Percentiles rank a stretch among this genome's conserved stretches.
These are phyloP conservation scores for Neofusicoccum cordaticola DNA, from an alignment of 2,329 filamentous ascomycete species.

Conservation along the genomic window DNA sequence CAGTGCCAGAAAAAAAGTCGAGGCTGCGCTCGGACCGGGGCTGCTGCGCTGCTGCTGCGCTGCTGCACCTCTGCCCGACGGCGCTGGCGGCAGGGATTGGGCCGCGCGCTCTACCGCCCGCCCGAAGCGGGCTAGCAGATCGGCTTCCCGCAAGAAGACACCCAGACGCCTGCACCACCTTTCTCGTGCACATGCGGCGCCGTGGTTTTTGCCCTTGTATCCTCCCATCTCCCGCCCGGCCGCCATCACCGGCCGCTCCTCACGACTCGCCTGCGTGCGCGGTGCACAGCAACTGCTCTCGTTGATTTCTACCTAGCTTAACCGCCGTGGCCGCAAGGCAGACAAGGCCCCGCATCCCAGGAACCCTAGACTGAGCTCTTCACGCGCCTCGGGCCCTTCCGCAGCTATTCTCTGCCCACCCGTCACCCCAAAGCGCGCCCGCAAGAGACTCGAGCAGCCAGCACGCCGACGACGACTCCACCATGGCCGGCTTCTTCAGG, in stretches of 20 bases:
- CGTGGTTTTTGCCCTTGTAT: slow-evolving; percentile 13
- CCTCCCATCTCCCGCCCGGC: slow-evolving; percentile 11
- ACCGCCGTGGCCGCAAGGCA: slow-evolving; percentile 10
- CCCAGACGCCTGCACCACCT: slow-evolving; percentile 14
- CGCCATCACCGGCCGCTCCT: slow-evolving; percentile 4
- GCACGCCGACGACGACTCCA: background rate
- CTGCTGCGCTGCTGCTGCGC: background rate
- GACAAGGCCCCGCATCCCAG: slow-evolving; percentile 16
- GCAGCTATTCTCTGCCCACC: slow-evolving; percentile 12
- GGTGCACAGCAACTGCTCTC: background rate
- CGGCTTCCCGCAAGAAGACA: slow-evolving; percentile 12
- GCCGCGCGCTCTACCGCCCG: background rate
- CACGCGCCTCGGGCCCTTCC: slow-evolving; percentile 14
- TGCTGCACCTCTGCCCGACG: slow-evolving; percentile 4
- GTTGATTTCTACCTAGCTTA: slow-evolving; percentile 8
- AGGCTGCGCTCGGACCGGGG: slow-evolving; percentile 5
- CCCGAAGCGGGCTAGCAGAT: slow-evolving; percentile 8
- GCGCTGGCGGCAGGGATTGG: background rate
- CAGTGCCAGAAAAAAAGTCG: slow-evolving; percentile 5
- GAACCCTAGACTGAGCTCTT: slow-evolving; percentile 16
- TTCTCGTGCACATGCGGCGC: slow-evolving; percentile 16
- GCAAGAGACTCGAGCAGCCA: background rate
- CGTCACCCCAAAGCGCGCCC: background rate
- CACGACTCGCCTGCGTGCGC: slow-evolving; percentile 6
- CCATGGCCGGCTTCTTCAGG: slow-evolving; percentile 87